A percentile compares a stretch with the other conserved stretches of the same genome.
These are phyloP conservation scores for Suillus subluteus DNA, from an alignment of 768 basidiomycete genomes.

Conservation along the genomic window DNA sequence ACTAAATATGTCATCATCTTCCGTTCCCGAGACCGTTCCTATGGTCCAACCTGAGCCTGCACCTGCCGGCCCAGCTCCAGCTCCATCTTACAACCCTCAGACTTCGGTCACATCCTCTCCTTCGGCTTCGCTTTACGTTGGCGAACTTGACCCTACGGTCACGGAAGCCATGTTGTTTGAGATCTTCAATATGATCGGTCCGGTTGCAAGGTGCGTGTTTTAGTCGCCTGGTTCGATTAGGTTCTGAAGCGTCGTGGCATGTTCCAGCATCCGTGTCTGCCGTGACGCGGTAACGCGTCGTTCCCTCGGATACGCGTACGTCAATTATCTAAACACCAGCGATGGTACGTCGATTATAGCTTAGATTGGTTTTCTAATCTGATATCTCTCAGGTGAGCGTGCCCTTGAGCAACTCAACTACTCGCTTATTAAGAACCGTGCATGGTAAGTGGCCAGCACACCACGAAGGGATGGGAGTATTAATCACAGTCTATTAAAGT, in stretches of 20 bases:
- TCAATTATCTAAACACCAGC: conserved; percentile 94
- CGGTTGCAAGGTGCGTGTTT: conserved; percentile 84
- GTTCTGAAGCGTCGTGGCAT: background rate
- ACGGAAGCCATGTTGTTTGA: conserved; percentile 99
- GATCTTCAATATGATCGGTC: conserved; percentile 99
- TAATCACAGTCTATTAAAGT: conserved; percentile 44
- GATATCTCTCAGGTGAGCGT: conserved; percentile 73
- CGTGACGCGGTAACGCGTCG: conserved; percentile 99
- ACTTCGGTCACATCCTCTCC: conserved; percentile 64
- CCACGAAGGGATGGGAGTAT: conserved; percentile 5
- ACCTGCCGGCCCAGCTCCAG: conserved; percentile 46
- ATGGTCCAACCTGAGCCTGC: conserved; percentile 53
- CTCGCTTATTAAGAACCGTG: conserved; percentile 96
- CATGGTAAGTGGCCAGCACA: conserved; percentile 64
- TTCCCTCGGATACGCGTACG: conserved; percentile 99
- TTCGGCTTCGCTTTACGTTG: conserved; percentile 96
- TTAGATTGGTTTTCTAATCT: conserved; percentile 8
- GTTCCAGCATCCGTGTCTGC: conserved; percentile 92
- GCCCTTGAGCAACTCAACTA: conserved; percentile 99
- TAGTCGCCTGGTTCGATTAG: conserved; percentile 1
- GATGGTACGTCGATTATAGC: conserved; percentile 67
- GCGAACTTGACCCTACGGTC: conserved; percentile 97
- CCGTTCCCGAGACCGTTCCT: conserved; percentile 57
- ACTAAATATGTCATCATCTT: conserved; percentile 61
- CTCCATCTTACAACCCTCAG: conserved; percentile 60